Evolutionary conservation across 768 basidiomycete species (phyloP), one percentile per base, ranked within the genome.

Genomic region (Zangia roseola): DNA sequence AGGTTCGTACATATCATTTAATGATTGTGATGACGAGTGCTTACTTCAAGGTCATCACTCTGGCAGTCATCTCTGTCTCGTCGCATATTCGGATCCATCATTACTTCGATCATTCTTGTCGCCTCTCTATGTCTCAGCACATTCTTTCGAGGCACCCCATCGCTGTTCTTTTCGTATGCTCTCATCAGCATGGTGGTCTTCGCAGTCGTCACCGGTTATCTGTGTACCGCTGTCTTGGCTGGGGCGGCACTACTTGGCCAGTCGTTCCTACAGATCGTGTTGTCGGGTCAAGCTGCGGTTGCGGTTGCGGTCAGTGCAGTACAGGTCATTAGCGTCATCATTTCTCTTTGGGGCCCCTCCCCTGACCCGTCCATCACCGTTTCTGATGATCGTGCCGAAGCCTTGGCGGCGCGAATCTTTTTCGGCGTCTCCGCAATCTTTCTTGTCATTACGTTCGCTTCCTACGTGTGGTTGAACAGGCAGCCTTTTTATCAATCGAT

Each of bases 281-380:
- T 94, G 75, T 82, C 90, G 3, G 92, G 91, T 10, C 90, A 94
- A 68, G 92, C 88, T 1, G 89, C 87, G 0, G 81, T 93, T 2
- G 93, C 84, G 0, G 88, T 94, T 12, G 83, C 81, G 1, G 83
- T 94, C 53, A 91, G 90, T 44, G 71, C 74, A 2, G 83, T 91
- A 0, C 91, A 94, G 59, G 77, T 92, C 8, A 52, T 83, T 28
- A 83, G 88, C 50, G 77, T 86, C 9, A 65, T 74, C 1, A 69
- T 79, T 2, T 85, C 85, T 9, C 70, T 88, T 14, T 74, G 72
- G 72, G 71, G 73, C 12, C 68, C 70, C 31, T 59, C 78, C 53
- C 2, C 14, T 16, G 14, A 31, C 14, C 4, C 31, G 31, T 60
- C 51, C 55, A 43, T 63, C 45, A 55, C 62, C 3, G 30, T 44